Base-by-base conservation (phyloP, 1,284 basidiomycete genomes). In the Thecaphora thlaspeos region DNA sequence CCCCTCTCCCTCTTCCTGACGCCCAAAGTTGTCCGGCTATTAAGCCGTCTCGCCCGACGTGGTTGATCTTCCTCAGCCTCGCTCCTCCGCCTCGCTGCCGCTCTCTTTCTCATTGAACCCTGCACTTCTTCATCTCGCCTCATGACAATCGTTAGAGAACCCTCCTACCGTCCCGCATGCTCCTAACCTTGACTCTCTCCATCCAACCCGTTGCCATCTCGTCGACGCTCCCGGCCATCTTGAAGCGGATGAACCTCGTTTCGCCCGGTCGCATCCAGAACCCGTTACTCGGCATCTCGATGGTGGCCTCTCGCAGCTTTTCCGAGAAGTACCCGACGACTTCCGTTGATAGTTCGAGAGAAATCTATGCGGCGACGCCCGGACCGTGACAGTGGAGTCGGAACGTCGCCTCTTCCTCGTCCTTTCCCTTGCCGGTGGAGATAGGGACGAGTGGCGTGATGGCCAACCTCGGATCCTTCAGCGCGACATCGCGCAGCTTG, bases 261-360 rank as follows among this genome's bases (percentile, higher is more conserved):
- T 56, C 40, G 11, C 37, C 41, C 1, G 61, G 65, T 11, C 48
- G 42, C 11, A 64, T 23, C 37, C 48, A 65, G 40, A 65, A 39
- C 3, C 15, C 57, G 23, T 63, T 67, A 2, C 32, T 19, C 4
- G 64, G 53, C 22, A 10, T 19, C 12, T 34, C 39, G 3, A 4
- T 43, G 2, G 4, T 30, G 1, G 32, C 32, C 3, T 14, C 32
- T 8, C 7, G 10, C 7, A 34, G 32, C 7, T 3, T 11, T 18
- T 44, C 30, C 19, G 50, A 76, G 68, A 85, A 86, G 44, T 81
- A 79, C 1, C 84, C 85, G 2, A 85, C 74, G 0, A 82, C 84
- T 15, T 82, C 82, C 0, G 79, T 75, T 0, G 83, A 83, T 70
- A 85, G 84, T 50, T 85, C 83, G 4, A 86, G 70, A 83, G 83